phyloP scores from a whole-genome alignment of 176 grass and related monocot species.

The Paspalum notatum region DNA sequence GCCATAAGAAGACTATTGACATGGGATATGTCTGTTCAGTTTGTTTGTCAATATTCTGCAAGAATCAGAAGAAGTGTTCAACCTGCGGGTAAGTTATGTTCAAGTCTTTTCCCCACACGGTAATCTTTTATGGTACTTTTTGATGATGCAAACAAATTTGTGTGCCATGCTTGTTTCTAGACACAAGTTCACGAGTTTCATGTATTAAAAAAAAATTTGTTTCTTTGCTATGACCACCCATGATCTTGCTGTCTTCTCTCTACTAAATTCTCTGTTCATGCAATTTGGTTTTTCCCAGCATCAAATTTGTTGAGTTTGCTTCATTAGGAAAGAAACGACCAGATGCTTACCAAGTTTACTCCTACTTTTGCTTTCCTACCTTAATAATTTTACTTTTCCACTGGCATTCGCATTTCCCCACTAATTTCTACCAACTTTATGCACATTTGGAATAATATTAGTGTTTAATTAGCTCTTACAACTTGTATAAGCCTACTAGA shows the following conservation, averaged over 20 bases:
- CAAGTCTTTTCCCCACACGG: neutral
- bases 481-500: neutral
- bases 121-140: conserved; percentile 22
- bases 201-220: neutral
- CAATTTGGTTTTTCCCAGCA: neutral
- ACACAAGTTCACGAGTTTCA: neutral
- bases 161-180: conserved; percentile 18
- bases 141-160: neutral
- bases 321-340: neutral
- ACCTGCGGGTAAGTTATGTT: conserved; percentile 82
- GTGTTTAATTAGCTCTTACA: neutral
- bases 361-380: neutral
- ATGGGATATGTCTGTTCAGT: conserved; percentile 97
- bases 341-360: conserved; percentile 27
- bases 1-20: conserved; percentile 98
- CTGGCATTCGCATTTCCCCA: neutral
- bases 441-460: neutral
- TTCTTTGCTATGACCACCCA: neutral
- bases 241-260: conserved; percentile 2
- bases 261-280: neutral
- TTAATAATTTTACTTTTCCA: neutral
- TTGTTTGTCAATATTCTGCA: conserved; percentile 99
- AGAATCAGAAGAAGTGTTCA: conserved; percentile 94
- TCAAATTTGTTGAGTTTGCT: conserved; percentile 28
- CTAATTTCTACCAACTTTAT: neutral